Evolutionary conservation across 495 filamentous ascomycete species (phyloP), one percentile per base, ranked within the genome.

Genomic region (Talaromyces adpressus): DNA sequence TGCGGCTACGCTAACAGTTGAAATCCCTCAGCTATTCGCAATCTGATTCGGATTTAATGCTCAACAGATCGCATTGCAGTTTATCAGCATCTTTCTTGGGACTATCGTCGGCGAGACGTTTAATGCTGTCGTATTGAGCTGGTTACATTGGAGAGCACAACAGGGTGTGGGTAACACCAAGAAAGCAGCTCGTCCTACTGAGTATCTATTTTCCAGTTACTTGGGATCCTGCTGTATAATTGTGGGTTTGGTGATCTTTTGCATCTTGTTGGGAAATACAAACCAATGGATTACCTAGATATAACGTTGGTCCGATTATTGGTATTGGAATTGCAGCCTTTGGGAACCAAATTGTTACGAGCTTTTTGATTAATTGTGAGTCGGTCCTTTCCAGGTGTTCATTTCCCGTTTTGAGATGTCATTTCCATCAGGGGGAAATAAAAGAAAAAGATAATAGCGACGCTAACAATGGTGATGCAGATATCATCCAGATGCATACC

Each of bases 341-440:
- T 12, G 77, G 75, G 1, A 80, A 79, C 59, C 77, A 80, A 68
- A 65, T 80, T 39, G 70, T 79, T 23, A 79, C 77, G 12, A 79
- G 75, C 4, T 64, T 79, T 1, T 52, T 79, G 36, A 74, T 79
- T 36, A 79, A 77, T 9, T 79, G 41, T 45, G 41, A 45, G 16
- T n/a, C 11, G 27, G 4, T 18, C 49, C 32, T 12, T 36, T 36
- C 32, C 32, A n/a, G n/a, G n/a, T n/a, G n/a, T n/a, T n/a, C n/a
- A 36, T 12, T 36, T 36, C 11, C 32, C 11, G 6, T 7, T 30
- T 7, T 30, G 5, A 30, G 32, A 36, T 36, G 8, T 36, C 32
- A 36, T 12, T 36, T 4, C 32, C 6, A 30, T 30, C 29, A 30
- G 29, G 32, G 9, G 11, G 8, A 36, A 36, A 11, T 12, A 36